Conservation (phyloP, 176 grass and related monocot genomes). For the Puya raimondii region DNA sequence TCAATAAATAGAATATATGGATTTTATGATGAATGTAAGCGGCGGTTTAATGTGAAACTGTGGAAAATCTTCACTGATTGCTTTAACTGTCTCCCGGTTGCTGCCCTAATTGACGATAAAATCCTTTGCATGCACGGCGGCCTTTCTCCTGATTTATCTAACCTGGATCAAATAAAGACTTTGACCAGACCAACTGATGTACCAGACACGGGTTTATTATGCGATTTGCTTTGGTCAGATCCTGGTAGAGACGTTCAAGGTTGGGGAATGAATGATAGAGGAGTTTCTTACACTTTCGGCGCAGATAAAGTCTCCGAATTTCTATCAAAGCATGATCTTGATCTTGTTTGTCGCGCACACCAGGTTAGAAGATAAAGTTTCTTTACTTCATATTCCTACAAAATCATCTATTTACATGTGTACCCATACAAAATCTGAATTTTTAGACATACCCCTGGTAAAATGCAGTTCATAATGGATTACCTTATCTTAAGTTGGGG, state of each 20-base stretch:
- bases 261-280: slow-evolving; percentile 5
- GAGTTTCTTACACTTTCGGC: slow-evolving; percentile 4
- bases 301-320: slow-evolving; percentile 2
- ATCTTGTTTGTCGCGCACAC: slow-evolving; percentile 3
- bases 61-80: slow-evolving; percentile 2
- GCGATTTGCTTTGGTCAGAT: slow-evolving; percentile 1
- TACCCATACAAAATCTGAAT: background rate
- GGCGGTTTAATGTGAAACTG: background rate
- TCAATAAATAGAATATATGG: slow-evolving; percentile 5
- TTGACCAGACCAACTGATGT: background rate
- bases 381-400: no score
- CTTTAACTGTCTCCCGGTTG: slow-evolving; percentile 2
- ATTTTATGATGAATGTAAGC: slow-evolving; percentile 7
- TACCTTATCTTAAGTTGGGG: no score
- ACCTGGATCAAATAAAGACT: background rate
- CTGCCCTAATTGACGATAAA: slow-evolving; percentile 1
- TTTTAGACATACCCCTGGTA: background rate
- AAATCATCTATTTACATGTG: no score
- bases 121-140: background rate
- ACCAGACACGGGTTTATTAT: slow-evolving; percentile 2
- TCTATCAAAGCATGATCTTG: background rate
- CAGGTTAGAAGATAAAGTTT: background rate
- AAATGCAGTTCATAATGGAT: no score
- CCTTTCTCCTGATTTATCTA: slow-evolving; percentile 2
- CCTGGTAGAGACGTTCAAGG: background rate